These are phyloP conservation scores for Chlorella variabilis DNA, from an alignment of 163 green algal species.

Conservation along the genomic window DNA sequence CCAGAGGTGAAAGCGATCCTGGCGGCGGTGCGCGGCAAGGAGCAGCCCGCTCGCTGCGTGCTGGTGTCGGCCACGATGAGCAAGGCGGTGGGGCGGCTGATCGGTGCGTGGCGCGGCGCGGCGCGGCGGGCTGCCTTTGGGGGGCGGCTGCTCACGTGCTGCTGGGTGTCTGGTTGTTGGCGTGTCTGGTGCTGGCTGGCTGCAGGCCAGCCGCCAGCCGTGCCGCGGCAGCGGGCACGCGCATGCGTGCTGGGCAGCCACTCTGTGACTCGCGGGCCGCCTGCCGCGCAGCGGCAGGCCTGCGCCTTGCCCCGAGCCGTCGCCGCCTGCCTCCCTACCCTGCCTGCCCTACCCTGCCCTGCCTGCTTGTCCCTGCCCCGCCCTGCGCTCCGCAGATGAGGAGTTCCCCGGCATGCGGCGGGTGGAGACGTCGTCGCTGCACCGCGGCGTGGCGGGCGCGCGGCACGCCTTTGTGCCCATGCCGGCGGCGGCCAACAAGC, in stretches of 20 bases:
- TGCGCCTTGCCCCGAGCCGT: too few relatives aligned
- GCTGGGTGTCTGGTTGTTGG: neutral
- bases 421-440: slow-evolving; percentile 80
- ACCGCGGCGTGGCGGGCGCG: slow-evolving; percentile 76
- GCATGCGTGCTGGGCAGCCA: too few relatives aligned
- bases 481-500: slow-evolving; percentile 74
- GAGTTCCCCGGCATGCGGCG: slow-evolving; percentile 74
- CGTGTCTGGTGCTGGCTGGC: neutral
- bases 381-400: too few relatives aligned
- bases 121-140: neutral
- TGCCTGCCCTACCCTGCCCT: too few relatives aligned
- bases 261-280: too few relatives aligned
- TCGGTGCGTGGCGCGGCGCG: neutral
- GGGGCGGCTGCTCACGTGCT: too few relatives aligned
- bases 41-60: slow-evolving; percentile 61
- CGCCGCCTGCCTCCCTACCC: too few relatives aligned
- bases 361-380: too few relatives aligned
- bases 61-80: slow-evolving; percentile 86
- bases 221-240: too few relatives aligned
- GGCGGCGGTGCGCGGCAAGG: slow-evolving; percentile 58
- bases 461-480: slow-evolving; percentile 85
- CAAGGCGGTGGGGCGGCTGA: slow-evolving; percentile 57
- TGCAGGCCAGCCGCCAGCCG: too few relatives aligned
- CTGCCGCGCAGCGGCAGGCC: too few relatives aligned
- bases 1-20: slow-evolving; percentile 79